Evolutionary conservation across 306 rosid species (phyloP), one percentile per base, ranked within the genome.

Genomic region (Vigna nakashimae): DNA sequence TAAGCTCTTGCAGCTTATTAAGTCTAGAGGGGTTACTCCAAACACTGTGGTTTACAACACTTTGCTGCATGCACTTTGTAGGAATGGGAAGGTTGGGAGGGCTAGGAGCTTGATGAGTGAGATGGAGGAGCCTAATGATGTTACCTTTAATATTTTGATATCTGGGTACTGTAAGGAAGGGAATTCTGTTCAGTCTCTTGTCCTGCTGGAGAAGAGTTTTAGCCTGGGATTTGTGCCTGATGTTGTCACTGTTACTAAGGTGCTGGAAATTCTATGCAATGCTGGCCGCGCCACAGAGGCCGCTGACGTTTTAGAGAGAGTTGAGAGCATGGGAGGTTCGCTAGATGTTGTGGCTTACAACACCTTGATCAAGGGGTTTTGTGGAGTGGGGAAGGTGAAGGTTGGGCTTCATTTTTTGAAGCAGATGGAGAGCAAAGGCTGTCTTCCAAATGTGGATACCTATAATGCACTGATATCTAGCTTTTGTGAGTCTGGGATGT

Each of bases 31-130:
- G 66, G 78, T 82, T 32, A 46, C 53, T 1, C 96, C 93, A 4
- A 92, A 88, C 74, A 69, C 87, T 43, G 91, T 92, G 50, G 77
- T 90, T 30, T 89, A 92, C 77, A 89, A 92, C 81, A 89, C 96
- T 0, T 84, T 92, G 84, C 87, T 92, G 7, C 92, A 88, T 82
- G 90, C 91, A 2, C 91, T 92, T 80, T 90, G 94, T 83, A 90
- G 51, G 83, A 90, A 90, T 75, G 92, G 96, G 11, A 90, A 89
- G 71, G 85, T 85, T 69, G 97, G 91, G 72, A 88, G 89, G 74
- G 96, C 94, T 12, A 92, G 97, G 78, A 92, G 91, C 82, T 88
- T 92, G 92, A 84, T 88, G 93, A 89, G 66, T 82, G 96, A 92
- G 79, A 90, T 89, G 81, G 84, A 63, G 63, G 81, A 72, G 2